Evolutionary conservation across 805 yeast species (phyloP).

Genomic region (Yarrowia yakushimensis): DNA sequence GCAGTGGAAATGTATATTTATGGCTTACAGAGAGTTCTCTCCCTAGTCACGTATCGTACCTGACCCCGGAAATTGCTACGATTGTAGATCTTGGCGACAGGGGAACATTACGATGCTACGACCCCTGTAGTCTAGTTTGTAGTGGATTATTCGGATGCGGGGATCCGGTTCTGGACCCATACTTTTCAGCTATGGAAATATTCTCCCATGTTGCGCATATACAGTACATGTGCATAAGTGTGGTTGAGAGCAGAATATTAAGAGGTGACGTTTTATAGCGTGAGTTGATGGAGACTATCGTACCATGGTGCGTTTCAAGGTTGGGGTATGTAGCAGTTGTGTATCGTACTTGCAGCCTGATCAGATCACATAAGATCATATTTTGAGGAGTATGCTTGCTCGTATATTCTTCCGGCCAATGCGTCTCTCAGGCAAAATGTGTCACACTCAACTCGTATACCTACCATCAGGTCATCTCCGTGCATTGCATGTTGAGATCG

Average conservation of each 20-base stretch:
- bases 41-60: no score
- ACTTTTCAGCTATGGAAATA: neutral
- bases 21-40: neutral
- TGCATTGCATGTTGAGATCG: no score
- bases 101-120: neutral
- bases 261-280: no score
- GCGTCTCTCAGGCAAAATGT: neutral
- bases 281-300: neutral
- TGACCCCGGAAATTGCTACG: no score
- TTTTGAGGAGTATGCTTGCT: neutral
- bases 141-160: neutral
- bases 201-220: neutral
- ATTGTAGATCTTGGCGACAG: no score
- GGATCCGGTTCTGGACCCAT: neutral
- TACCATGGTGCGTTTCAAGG: no score
- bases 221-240: neutral
- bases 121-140: no score
- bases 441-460: slow-evolving; percentile 4
- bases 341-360: no score
- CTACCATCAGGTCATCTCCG: neutral
- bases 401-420: neutral
- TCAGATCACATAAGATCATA: no score
- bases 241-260: neutral
- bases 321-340: neutral
- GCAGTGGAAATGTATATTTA: neutral